A percentile compares a stretch with the other conserved stretches of the same genome.
Conservation (phyloP, 2,329 filamentous ascomycete species). For the Pseudogymnoascus sp. region DNA sequence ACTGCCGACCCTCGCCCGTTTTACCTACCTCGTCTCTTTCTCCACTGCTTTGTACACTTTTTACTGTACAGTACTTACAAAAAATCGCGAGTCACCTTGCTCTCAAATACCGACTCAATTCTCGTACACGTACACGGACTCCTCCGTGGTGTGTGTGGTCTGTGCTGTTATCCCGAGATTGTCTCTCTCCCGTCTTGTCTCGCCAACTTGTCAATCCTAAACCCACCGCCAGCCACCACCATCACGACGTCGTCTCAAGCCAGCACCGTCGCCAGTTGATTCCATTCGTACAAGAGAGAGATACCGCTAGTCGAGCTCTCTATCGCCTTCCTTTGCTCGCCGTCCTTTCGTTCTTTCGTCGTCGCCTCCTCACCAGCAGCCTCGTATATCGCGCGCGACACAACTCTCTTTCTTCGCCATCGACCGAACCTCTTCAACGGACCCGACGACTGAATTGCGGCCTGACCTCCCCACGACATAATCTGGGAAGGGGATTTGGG, state of each 20-base stretch:
- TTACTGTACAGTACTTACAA: neutral
- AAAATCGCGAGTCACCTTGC: neutral
- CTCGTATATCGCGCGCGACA: neutral
- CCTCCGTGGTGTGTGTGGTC: conserved; percentile 5
- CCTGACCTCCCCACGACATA: neutral
- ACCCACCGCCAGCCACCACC: conserved; percentile 5
- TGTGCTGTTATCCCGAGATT: conserved; percentile 8
- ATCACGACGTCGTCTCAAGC: neutral
- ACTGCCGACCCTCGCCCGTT: neutral
- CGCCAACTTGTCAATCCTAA: neutral
- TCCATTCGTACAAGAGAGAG: neutral
- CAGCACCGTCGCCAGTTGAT: neutral
- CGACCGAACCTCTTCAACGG: neutral
- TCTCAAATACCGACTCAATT: conserved; percentile 1
- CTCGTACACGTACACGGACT: conserved; percentile 6
- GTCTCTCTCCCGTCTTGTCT: neutral
- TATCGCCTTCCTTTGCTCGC: neutral
- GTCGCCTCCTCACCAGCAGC: neutral
- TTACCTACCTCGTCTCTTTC: neutral
- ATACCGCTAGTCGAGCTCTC: conserved; percentile 8
- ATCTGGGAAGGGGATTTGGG: conserved; percentile 1
- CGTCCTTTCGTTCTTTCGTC: neutral
- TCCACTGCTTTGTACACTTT: neutral
- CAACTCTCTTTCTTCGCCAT: neutral
- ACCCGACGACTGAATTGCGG: neutral